Evolutionary conservation across 2,329 filamentous ascomycete species (phyloP).

Genomic region (Aspergillus piperis): DNA sequence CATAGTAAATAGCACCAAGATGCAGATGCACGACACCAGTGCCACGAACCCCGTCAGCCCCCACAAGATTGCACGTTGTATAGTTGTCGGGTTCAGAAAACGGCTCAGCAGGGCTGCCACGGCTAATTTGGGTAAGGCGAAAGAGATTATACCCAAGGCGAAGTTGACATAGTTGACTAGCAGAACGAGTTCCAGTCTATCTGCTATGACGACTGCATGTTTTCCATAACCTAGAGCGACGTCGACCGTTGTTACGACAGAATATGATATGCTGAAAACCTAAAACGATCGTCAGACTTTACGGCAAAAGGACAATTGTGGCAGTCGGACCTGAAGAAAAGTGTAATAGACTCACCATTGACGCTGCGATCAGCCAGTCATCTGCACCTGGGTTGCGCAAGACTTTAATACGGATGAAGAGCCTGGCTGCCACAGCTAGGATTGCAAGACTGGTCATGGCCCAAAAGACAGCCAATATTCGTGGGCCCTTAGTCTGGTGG

Average conservation of each 20-base stretch:
- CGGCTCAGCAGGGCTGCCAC: slow-evolving; percentile 26
- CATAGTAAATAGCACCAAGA: slow-evolving; percentile 32
- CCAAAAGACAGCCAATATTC: slow-evolving; percentile 34
- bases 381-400: slow-evolving; percentile 35
- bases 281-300: neutral
- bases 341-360: slow-evolving; percentile 25
- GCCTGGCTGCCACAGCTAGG: slow-evolving; percentile 32
- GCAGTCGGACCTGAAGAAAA: too few relatives aligned
- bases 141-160: slow-evolving; percentile 27
- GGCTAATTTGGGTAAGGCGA: slow-evolving; percentile 29
- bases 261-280: slow-evolving; percentile 8
- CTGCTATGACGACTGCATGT: slow-evolving; percentile 35
- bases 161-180: slow-evolving; percentile 27
- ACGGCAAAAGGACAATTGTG: too few relatives aligned
- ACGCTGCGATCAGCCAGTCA: slow-evolving; percentile 38
- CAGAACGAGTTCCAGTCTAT: slow-evolving; percentile 28
- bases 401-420: slow-evolving; percentile 34
- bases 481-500: slow-evolving; percentile 26
- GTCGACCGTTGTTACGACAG: slow-evolving; percentile 31
- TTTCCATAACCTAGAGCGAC: slow-evolving; percentile 42
- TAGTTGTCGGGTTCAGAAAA: slow-evolving; percentile 25
- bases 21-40: slow-evolving; percentile 30
- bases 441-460: slow-evolving; percentile 31
- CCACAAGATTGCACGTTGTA: slow-evolving; percentile 25
- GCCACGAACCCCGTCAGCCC: slow-evolving; percentile 33